Conservation (phyloP, 768 basidiomycete species). For the Naematelia encephala region DNA sequence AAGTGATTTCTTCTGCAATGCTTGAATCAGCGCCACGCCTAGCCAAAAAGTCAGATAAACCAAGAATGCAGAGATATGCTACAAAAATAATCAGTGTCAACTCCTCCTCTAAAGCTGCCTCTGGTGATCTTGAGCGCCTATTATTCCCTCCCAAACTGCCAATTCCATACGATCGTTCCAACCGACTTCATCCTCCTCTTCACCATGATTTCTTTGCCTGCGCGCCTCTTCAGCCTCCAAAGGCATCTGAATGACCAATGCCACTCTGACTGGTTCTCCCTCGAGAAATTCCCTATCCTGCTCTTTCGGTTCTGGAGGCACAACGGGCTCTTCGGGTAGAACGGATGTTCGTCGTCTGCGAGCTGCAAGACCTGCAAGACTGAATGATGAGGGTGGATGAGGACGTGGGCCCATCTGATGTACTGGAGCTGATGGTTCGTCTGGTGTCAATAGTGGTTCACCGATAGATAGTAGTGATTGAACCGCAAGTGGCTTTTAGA, state of each 20-base stretch:
- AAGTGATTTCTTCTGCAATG: no score
- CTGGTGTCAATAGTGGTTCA: neutral
- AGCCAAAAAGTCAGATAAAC: neutral
- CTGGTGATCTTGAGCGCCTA: neutral
- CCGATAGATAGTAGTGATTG: conserved; percentile 13
- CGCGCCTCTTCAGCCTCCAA: conserved; percentile 8
- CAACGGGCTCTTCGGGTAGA: neutral
- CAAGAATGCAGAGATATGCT: neutral
- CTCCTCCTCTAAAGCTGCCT: neutral
- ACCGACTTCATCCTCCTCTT: conserved; percentile 23
- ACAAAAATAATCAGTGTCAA: neutral
- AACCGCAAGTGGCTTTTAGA: conserved; percentile 14
- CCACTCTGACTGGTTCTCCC: conserved; percentile 28
- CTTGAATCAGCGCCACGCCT: no score
- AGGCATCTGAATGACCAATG: conserved; percentile 38
- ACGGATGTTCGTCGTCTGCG: no score
- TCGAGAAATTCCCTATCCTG: conserved; percentile 11
- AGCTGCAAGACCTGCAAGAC: neutral
- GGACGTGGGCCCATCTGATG: conserved; percentile 15
- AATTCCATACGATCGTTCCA: conserved; percentile 45
- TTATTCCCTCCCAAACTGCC: conserved; percentile 37
- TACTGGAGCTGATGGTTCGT: neutral
- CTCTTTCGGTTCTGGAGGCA: conserved; percentile 6
- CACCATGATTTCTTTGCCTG: conserved; percentile 13
- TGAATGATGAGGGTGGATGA: neutral